Percentiles rank a stretch among this genome's conserved stretches.
Conservation (phyloP, 139 green algal genomes). For the Coelastrella sp. region DNA sequence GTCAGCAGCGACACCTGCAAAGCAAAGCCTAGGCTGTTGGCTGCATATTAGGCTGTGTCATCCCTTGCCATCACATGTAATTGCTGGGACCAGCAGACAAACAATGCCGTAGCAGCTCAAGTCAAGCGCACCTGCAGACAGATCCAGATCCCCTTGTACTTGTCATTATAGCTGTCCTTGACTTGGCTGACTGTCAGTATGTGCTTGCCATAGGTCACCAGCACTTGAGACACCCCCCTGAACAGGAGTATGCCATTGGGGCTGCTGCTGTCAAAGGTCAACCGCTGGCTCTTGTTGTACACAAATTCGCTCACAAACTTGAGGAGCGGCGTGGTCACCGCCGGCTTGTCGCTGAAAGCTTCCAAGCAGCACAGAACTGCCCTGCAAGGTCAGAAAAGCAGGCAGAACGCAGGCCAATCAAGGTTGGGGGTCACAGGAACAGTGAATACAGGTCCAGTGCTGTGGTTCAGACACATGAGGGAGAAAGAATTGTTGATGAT, state of each 20-base stretch:
- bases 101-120: background rate
- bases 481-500: no score
- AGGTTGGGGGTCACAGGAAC: background rate
- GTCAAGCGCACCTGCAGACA: slow-evolving; percentile 67
- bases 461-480: no score
- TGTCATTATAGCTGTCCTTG: slow-evolving; percentile 75
- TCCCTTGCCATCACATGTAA: no score
- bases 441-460: no score
- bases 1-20: no score
- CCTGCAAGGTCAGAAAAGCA: background rate
- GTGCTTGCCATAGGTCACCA: slow-evolving; percentile 86
- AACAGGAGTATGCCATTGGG: slow-evolving; percentile 97
- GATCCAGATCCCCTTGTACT: slow-evolving; percentile 98
- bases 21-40: no score
- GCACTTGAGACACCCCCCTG: slow-evolving; percentile 71
- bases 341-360: slow-evolving; percentile 83
- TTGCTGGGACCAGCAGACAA: background rate
- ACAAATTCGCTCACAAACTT: slow-evolving; percentile 98
- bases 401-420: background rate
- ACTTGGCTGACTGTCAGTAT: slow-evolving; percentile 57
- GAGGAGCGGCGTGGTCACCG: slow-evolving; percentile 91
- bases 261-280: slow-evolving; percentile 93
- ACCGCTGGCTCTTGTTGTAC: slow-evolving; percentile 96
- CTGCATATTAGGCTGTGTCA: no score
- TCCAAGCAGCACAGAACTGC: slow-evolving; percentile 81